phyloP scores from a whole-genome alignment of 345 rosid genomes.

The Eucalyptus cloeziana region DNA sequence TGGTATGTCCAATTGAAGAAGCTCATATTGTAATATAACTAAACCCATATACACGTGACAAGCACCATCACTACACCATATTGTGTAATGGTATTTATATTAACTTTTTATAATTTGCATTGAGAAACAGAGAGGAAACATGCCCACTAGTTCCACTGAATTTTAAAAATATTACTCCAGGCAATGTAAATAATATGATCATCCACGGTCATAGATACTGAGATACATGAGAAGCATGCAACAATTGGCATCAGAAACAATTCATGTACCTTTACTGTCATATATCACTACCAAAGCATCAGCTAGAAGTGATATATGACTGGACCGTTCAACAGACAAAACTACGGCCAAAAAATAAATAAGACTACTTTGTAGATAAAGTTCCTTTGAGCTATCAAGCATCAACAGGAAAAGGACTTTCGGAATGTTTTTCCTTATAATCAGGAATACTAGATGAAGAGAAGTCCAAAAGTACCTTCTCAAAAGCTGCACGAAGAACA shows the following conservation, averaged over 20 bases:
- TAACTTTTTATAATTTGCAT: neutral
- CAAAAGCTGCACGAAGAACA: slow-evolving; percentile 60
- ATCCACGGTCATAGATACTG: neutral
- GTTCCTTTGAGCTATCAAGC: neutral
- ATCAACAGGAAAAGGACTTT: neutral
- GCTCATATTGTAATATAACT: neutral
- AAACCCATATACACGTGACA: neutral
- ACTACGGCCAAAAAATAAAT: neutral
- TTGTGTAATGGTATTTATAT: neutral
- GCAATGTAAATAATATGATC: neutral
- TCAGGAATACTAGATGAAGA: neutral
- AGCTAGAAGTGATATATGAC: neutral
- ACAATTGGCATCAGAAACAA: neutral
- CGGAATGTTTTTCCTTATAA: neutral
- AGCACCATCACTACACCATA: neutral
- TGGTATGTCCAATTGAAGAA: neutral
- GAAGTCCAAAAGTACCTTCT: slow-evolving; percentile 35
- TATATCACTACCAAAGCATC: neutral
- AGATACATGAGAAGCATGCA: neutral
- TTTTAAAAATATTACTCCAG: neutral
- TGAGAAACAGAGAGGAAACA: neutral
- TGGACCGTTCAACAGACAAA: neutral
- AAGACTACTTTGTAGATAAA: neutral
- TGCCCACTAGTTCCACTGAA: neutral
- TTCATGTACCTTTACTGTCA: neutral